phyloP scores from a whole-genome alignment of 208 protist species.

The Trypanosoma lewisi region DNA sequence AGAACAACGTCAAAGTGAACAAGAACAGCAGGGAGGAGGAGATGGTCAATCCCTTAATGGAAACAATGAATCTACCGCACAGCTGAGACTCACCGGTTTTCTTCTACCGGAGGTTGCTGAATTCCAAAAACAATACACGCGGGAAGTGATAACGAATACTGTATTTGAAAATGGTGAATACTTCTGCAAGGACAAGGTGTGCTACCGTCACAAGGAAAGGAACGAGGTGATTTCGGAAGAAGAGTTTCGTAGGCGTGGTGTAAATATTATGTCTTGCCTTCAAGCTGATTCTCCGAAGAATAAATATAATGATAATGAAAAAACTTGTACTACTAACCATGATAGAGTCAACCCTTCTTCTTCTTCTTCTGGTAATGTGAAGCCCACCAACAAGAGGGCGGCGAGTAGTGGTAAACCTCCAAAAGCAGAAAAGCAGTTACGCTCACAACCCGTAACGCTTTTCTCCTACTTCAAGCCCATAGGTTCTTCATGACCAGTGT shows the following conservation, averaged over 20 bases:
- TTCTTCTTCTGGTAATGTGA: not conserved
- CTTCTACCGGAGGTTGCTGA: constrained; percentile 57
- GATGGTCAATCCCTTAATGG: too few species aligned
- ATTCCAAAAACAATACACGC: constrained; percentile 67
- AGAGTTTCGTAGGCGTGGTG: constrained; percentile 47
- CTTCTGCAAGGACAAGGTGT: constrained; percentile 53
- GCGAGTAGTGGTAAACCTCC: constrained; percentile 1
- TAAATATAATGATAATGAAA: not conserved
- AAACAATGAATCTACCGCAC: constrained; percentile 5
- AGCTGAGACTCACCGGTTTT: constrained; percentile 51
- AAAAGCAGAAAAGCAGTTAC: constrained; percentile 11
- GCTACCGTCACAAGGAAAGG: constrained; percentile 45
- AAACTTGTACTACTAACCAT: not conserved
- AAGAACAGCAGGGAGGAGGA: not conserved
- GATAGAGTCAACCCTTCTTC: not conserved
- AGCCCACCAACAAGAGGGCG: not conserved
- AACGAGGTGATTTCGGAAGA: constrained; percentile 64
- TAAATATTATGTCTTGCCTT: constrained; percentile 27
- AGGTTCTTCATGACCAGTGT: constrained; percentile 10
- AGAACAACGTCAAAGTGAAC: constrained; percentile 3
- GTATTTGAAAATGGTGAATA: constrained; percentile 66
- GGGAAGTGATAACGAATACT: constrained; percentile 60
- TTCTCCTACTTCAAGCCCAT: constrained; percentile 27
- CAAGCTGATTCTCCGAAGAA: not conserved
- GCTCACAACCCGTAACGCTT: constrained; percentile 19